Base-by-base conservation (phyloP, 2,329 filamentous ascomycete species). In the Diaporthe citriasiana region DNA sequence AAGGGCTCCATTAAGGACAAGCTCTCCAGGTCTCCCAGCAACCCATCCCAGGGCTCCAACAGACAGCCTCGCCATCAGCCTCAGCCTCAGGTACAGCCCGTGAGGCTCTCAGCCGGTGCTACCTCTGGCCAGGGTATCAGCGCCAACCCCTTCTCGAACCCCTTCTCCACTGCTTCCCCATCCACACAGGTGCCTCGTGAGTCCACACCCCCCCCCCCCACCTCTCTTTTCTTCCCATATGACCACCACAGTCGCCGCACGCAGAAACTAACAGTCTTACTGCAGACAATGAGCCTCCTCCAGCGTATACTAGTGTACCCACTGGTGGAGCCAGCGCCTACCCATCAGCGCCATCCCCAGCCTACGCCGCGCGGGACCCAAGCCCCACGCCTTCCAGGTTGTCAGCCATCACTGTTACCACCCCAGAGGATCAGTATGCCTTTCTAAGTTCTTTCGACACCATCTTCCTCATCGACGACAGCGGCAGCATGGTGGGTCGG, bases 391-490 rank as follows among this genome's bases (percentile, higher is more conserved):
- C 78, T 57, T 81, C 79, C 19, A 60, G 76, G 50, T n/a, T 75
- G 57, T 77, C 77, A 17, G 70, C 76, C 47, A 77, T 80, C n/a
- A 81, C 77, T 56, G 77, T 85, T 75, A 82, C 81, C 9, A 83
- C 81, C 12, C 82, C 84, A 30, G 92, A 95, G 77, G 92, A 95
- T 78, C 89, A 87, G 2, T 97, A 94, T 80, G 89, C 91, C 2
- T 97, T 97, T 81, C 90, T 98, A 7, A 82, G 84, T 55, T 87
- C 87, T 22, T 98, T 98, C 81, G 95, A 98, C 84, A 98, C 95
- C 42, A 84, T 96, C 72, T 95, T 98, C 81, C 84, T 98, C 1
- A 94, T 98, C 80, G 96, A 98, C 81, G 96, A 98, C 85, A 95
- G 93, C n/a, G 90, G 91, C 50, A 95, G 93, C 78, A 98, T 98